phyloP scores from a whole-genome alignment of 371 early-diverging fungal species.

The Rhizopus arrhizus region DNA sequence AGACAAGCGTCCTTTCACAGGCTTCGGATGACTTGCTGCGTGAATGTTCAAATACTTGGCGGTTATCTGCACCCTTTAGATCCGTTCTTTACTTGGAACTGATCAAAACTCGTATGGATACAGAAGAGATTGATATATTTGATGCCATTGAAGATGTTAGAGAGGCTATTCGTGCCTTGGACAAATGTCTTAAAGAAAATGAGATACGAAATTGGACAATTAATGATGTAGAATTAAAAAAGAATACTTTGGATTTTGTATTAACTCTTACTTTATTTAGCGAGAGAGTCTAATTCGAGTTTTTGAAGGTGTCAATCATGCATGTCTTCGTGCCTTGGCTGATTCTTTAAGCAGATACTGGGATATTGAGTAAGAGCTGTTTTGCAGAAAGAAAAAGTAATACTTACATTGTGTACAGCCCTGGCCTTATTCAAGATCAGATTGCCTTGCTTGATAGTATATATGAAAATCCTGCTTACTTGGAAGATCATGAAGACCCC shows the following conservation, averaged over 20 bases:
- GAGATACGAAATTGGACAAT: constrained; percentile 47
- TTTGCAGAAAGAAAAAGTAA: neutral
- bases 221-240: constrained; percentile 40
- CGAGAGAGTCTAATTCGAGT: constrained; percentile 37
- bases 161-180: constrained; percentile 44
- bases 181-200: constrained; percentile 42
- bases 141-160: constrained; percentile 35
- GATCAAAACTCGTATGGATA: constrained; percentile 51
- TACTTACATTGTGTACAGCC: constrained; percentile 14
- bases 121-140: constrained; percentile 35
- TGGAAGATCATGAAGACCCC: constrained; percentile 39
- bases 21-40: constrained; percentile 62
- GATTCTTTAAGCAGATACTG: constrained; percentile 44
- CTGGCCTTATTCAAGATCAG: constrained; percentile 37
- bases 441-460: constrained; percentile 42
- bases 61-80: constrained; percentile 62
- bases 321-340: constrained; percentile 31
- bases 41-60: constrained; percentile 68
- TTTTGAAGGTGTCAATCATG: constrained; percentile 42
- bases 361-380: constrained; percentile 30
- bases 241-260: neutral
- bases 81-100: constrained; percentile 64
- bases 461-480: constrained; percentile 46
- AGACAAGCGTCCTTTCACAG: constrained; percentile 50
- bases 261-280: constrained; percentile 14